Base-by-base conservation (phyloP, 139 green algal genomes). In the Picochlorum sp. region DNA sequence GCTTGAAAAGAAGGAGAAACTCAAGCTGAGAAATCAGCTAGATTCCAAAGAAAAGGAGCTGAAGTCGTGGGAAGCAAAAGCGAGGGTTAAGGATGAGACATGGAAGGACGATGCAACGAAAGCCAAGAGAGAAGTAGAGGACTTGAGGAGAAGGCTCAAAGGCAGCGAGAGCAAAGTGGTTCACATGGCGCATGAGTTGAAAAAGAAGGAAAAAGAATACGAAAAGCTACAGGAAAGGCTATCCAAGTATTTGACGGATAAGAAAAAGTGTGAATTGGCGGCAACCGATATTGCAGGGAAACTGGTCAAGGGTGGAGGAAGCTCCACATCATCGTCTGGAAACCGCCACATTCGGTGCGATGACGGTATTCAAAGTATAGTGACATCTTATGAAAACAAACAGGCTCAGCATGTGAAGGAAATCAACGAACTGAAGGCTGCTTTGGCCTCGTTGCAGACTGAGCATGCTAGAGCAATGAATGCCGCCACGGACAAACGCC, bases 111-210 rank as follows among this genome's bases (percentile, higher is more conserved):
- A 84, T 45, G n/a, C 71, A 10, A 44, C 49, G n/a, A 64, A 58
- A 6, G 71, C 69, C 6, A 50, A 45, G 45, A 44, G 49, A 23
- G 73, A 80, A 31, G 57, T 49, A 2, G 65, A 77, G 4, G 73
- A 78, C 28, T 26, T 38, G 18, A 45, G 20, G n/a, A 52, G 23
- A 15, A 15, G 31, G 28, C 30, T 55, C 8, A 3, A 30, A 16
- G 61, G 61, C 8, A 49, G 26, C n/a, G 70, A 77, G 65, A 47
- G 70, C 21, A 56, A 71, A 16, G 16, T 77, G 9, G 59, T 79
- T 59, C 79, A 85, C 45, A 45, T 79, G 26, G 72, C 77, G 65
- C 79, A 85, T 50, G 78, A 85, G 57, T 65, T 83, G 37, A 77
- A 80, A 23, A 68, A 74, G 15, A 83, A 83, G 57, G 79, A 83